Percentiles rank a stretch among this genome's conserved stretches.
These are phyloP conservation scores for Picochlorum sp. DNA, from an alignment of 139 green algal genomes.

Conservation along the genomic window DNA sequence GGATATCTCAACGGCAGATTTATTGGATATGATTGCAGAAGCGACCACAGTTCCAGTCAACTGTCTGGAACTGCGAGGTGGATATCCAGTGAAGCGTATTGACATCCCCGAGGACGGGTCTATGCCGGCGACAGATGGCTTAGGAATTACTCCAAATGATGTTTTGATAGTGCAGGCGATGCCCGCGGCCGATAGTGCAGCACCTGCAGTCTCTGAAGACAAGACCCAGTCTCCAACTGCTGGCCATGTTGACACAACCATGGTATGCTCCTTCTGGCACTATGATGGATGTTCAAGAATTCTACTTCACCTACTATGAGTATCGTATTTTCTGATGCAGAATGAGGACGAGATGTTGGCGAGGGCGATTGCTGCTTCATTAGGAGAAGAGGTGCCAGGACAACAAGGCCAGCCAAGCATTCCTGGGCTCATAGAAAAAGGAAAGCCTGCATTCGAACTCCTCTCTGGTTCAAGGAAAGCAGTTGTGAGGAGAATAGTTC, in stretches of 20 bases:
- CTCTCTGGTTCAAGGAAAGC: slow-evolving; percentile 10
- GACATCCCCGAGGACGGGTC: not conserved
- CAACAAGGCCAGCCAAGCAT: not conserved
- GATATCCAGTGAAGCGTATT: slow-evolving; percentile 54
- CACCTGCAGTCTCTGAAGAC: not conserved
- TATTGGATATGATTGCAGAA: slow-evolving; percentile 36
- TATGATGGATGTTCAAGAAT: too few relatives aligned
- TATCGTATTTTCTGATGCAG: not conserved
- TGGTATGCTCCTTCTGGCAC: not conserved
- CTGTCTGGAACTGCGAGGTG: slow-evolving; percentile 46
- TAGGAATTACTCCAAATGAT: slow-evolving; percentile 46
- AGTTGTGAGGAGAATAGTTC: slow-evolving; percentile 71
- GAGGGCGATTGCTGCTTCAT: slow-evolving; percentile 59
- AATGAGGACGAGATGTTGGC: slow-evolving; percentile 68
- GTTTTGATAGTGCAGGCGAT: slow-evolving; percentile 43
- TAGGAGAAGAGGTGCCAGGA: slow-evolving; percentile 30
- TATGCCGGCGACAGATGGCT: slow-evolving; percentile 2
- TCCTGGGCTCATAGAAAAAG: slow-evolving; percentile 3
- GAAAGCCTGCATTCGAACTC: slow-evolving; percentile 6
- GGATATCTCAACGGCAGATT: slow-evolving; percentile 19
- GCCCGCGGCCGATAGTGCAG: not conserved
- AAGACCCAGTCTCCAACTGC: not conserved
- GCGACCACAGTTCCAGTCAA: slow-evolving; percentile 30
- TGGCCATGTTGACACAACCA: not conserved
- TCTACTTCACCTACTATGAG: too few relatives aligned